Evolutionary conservation across 768 basidiomycete genomes (phyloP).

Genomic region (Thelephora aurantiotincta): DNA sequence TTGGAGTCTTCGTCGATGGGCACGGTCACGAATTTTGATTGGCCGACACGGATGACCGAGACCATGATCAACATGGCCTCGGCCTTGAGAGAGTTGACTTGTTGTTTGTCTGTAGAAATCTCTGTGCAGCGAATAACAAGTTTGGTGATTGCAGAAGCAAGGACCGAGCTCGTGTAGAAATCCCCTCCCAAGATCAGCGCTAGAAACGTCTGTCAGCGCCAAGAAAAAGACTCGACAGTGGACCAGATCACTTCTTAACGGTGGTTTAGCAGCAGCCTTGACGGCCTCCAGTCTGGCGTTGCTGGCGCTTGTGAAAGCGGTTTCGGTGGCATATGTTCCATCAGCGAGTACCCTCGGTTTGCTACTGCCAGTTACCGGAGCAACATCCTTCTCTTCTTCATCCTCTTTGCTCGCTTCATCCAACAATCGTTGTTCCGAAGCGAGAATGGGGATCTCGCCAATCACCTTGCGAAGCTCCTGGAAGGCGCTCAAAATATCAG

Average conservation of each 20-base stretch:
- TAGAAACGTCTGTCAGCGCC: constrained; percentile 10
- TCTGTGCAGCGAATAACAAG: constrained; percentile 65
- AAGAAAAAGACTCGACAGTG: not conserved
- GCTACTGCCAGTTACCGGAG: constrained; percentile 28
- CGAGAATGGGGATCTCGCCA: constrained; percentile 95
- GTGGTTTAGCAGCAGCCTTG: constrained; percentile 82
- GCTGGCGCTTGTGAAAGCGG: constrained; percentile 59
- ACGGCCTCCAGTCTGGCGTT: constrained; percentile 63
- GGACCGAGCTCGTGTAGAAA: constrained; percentile 89
- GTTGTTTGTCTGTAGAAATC: constrained; percentile 31
- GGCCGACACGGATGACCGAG: constrained; percentile 90
- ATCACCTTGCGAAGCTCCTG: constrained; percentile 70
- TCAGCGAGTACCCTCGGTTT: constrained; percentile 81
- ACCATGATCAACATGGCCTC: constrained; percentile 99
- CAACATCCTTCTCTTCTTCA: constrained; percentile 35
- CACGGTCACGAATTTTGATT: constrained; percentile 85
- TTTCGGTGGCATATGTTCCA: constrained; percentile 96
- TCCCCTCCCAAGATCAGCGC: constrained; percentile 89
- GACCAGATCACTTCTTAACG: constrained; percentile 51
- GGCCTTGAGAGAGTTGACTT: constrained; percentile 65
- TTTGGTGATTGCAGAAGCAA: constrained; percentile 86
- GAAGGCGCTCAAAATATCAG: constrained; percentile 63
- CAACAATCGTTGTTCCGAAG: constrained; percentile 72
- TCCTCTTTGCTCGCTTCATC: constrained; percentile 60
- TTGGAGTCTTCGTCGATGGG: constrained; percentile 98